Percentiles rank a stretch among this genome's conserved stretches.
These are phyloP conservation scores for Penstemon eatonii DNA, from an alignment of 257 asterid species.

Conservation along the genomic window DNA sequence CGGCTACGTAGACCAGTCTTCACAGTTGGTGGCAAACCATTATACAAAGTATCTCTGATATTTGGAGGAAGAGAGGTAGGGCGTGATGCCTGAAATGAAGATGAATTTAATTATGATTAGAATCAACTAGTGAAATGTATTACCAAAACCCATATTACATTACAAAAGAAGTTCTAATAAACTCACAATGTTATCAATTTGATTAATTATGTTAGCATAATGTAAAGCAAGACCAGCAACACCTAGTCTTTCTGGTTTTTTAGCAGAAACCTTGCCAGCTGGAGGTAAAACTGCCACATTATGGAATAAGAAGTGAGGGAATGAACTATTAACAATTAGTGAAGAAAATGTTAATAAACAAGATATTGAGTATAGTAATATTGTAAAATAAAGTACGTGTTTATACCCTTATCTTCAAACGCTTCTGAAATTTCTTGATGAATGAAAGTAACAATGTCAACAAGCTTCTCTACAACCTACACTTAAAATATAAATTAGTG, in stretches of 20 bases:
- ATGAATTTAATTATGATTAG: slow-evolving; percentile 12
- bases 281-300: slow-evolving; percentile 52
- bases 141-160: background rate
- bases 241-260: slow-evolving; percentile 77
- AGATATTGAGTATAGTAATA: slow-evolving; percentile 7
- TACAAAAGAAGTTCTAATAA: slow-evolving; percentile 15
- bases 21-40: slow-evolving; percentile 76
- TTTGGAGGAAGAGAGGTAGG: slow-evolving; percentile 96
- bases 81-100: slow-evolving; percentile 67
- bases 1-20: slow-evolving; percentile 64
- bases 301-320: slow-evolving; percentile 22
- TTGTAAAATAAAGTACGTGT: background rate
- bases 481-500: slow-evolving; percentile 17
- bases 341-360: slow-evolving; percentile 3
- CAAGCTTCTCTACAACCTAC: slow-evolving; percentile 96
- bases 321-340: background rate
- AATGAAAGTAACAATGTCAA: slow-evolving; percentile 82
- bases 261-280: slow-evolving; percentile 44
- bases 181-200: slow-evolving; percentile 89
- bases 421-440: slow-evolving; percentile 81
- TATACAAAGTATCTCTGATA: slow-evolving; percentile 81
- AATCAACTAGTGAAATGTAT: slow-evolving; percentile 7
- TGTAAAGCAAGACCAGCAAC: slow-evolving; percentile 92
- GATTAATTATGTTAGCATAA: slow-evolving; percentile 89
- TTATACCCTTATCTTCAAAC: slow-evolving; percentile 75